phyloP scores from a whole-genome alignment of 2,329 filamentous ascomycete species.

The Pestalotiopsis fici region DNA sequence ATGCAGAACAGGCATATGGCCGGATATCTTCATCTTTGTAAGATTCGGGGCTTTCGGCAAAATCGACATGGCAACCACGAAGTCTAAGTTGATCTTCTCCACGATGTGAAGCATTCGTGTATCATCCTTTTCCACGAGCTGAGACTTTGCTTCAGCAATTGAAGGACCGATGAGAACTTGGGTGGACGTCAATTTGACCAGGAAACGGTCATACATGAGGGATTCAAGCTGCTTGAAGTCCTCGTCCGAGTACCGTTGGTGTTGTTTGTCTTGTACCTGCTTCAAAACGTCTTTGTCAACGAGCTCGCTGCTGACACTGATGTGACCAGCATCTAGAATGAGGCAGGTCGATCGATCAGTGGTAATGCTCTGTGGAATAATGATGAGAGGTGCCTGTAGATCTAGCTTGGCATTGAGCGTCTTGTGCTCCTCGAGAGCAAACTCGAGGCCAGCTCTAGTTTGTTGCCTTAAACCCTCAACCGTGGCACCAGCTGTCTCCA shows the following conservation, averaged over 20 bases:
- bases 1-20: slow-evolving; percentile 88
- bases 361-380: slow-evolving; percentile 91
- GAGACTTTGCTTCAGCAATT: slow-evolving; percentile 83
- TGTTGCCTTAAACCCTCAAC: slow-evolving; percentile 95
- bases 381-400: slow-evolving; percentile 92
- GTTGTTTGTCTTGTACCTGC: slow-evolving; percentile 89
- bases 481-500: slow-evolving; percentile 94
- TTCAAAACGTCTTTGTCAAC: slow-evolving; percentile 89
- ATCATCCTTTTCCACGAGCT: slow-evolving; percentile 69
- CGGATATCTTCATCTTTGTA: slow-evolving; percentile 87
- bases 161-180: slow-evolving; percentile 95
- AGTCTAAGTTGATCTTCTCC: slow-evolving; percentile 96
- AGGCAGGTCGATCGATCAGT: slow-evolving; percentile 80
- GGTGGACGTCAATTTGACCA: slow-evolving; percentile 89
- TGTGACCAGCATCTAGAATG: slow-evolving; percentile 94
- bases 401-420: slow-evolving; percentile 96
- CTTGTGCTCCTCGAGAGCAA: slow-evolving; percentile 96
- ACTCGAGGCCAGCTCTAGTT: slow-evolving; percentile 92
- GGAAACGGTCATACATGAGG: slow-evolving; percentile 97
- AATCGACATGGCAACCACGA: slow-evolving; percentile 94
- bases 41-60: slow-evolving; percentile 93
- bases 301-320: slow-evolving; percentile 89
- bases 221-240: slow-evolving; percentile 87
- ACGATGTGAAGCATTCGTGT: slow-evolving; percentile 82
- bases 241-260: slow-evolving; percentile 81